phyloP scores from a whole-genome alignment of 1,284 basidiomycete species.

The Pascua sp. region DNA sequence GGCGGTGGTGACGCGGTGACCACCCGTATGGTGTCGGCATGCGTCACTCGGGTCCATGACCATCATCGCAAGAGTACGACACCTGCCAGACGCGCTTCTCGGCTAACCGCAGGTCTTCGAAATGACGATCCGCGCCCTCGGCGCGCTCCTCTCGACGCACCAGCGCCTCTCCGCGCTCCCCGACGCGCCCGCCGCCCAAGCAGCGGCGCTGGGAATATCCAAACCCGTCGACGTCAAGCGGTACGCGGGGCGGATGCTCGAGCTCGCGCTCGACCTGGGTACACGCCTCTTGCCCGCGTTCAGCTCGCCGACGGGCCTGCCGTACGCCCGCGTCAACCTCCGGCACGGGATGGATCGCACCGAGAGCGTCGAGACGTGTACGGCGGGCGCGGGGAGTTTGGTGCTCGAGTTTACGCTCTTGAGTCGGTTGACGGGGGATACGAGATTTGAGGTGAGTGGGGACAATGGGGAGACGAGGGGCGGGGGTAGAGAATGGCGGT shows the following conservation, averaged over 20 bases:
- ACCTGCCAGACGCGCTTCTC: not conserved
- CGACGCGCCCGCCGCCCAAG: constrained; percentile 38
- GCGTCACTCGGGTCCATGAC: too few relatives aligned
- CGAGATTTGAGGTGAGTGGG: constrained; percentile 71
- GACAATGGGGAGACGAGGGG: too few relatives aligned
- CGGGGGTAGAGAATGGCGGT: too few relatives aligned
- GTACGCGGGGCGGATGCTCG: constrained; percentile 66
- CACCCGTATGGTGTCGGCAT: too few relatives aligned
- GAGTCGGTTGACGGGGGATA: constrained; percentile 79
- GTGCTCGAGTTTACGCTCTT: constrained; percentile 89
- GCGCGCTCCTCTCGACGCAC: constrained; percentile 80
- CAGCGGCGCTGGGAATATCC: constrained; percentile 19
- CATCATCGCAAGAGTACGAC: not conserved
- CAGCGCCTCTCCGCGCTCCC: constrained; percentile 59
- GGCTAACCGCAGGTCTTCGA: constrained; percentile 34
- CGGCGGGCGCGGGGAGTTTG: constrained; percentile 85
- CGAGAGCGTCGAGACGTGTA: constrained; percentile 50
- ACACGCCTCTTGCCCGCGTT: constrained; percentile 82
- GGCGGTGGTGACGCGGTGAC: not conserved
- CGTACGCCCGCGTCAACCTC: constrained; percentile 71
- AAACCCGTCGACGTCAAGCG: constrained; percentile 57
- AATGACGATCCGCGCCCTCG: constrained; percentile 82
- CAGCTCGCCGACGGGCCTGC: constrained; percentile 78
- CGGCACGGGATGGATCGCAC: constrained; percentile 33
- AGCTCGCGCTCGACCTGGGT: constrained; percentile 79